Percentiles rank a stretch among this genome's conserved stretches.
Evolutionary conservation across 768 basidiomycete genomes (phyloP).

Genomic region (Mycena belliarum): DNA sequence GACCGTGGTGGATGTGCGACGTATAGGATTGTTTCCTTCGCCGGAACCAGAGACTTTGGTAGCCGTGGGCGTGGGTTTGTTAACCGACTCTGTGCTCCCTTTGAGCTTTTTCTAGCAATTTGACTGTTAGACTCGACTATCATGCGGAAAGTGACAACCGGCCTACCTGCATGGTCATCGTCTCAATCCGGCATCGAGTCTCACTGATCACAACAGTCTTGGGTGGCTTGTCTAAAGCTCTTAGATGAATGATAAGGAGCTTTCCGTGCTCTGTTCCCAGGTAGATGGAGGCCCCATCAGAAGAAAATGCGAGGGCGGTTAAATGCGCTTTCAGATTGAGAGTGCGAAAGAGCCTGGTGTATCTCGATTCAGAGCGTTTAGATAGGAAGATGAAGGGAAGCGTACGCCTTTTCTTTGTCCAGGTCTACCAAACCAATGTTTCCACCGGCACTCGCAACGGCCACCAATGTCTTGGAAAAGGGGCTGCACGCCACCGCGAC

Average conservation of each 20-base stretch:
- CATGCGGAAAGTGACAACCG: not conserved
- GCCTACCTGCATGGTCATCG: slow-evolving; percentile 59
- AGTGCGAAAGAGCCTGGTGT: slow-evolving; percentile 59
- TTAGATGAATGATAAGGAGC: slow-evolving; percentile 63
- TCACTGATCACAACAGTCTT: slow-evolving; percentile 54
- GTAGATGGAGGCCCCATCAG: slow-evolving; percentile 68
- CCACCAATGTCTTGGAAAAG: slow-evolving; percentile 74
- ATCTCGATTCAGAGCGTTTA: too few relatives aligned
- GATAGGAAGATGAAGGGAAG: not conserved
- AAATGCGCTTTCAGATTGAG: slow-evolving; percentile 53
- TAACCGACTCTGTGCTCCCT: slow-evolving; percentile 15
- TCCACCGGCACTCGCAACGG: slow-evolving; percentile 56
- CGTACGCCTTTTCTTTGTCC: slow-evolving; percentile 74
- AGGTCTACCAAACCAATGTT: slow-evolving; percentile 63
- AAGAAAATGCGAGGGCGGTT: slow-evolving; percentile 66
- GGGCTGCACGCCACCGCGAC: slow-evolving; percentile 64
- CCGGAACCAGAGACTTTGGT: slow-evolving; percentile 13
- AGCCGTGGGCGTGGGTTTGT: slow-evolving; percentile 16
- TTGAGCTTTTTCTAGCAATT: slow-evolving; percentile 25
- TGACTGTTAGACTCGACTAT: not conserved
- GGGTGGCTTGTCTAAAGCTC: slow-evolving; percentile 65
- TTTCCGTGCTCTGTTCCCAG: slow-evolving; percentile 65
- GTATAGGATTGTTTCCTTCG: slow-evolving; percentile 2
- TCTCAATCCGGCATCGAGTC: slow-evolving; percentile 46
- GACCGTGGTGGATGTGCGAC: not conserved